These are phyloP conservation scores for Gillenia trifoliata DNA, from an alignment of 306 rosid genomes.

Conservation along the genomic window DNA sequence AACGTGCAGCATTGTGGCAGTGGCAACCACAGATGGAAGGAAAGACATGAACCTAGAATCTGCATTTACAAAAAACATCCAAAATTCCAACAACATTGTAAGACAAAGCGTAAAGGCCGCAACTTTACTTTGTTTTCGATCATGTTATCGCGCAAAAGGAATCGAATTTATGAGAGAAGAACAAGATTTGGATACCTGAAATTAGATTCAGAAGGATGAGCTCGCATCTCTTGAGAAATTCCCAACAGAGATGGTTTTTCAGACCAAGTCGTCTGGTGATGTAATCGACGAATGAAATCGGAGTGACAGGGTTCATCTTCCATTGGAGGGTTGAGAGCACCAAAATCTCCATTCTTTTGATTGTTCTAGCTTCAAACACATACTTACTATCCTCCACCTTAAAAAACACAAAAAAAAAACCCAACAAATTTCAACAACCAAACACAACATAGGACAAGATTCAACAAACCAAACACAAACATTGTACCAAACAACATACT, in stretches of 20 bases:
- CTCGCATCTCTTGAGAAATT: conserved; percentile 59
- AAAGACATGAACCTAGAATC: conserved; percentile 64
- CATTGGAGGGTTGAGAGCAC: conserved; percentile 84
- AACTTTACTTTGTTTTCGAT: neutral
- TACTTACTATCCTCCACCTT: conserved; percentile 68
- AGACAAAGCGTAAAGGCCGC: neutral
- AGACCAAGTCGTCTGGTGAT: conserved; percentile 60
- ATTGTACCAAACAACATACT: conserved; percentile 31
- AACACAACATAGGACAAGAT: neutral
- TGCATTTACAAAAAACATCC: conserved; percentile 20
- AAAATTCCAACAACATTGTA: neutral
- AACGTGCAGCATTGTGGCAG: conserved; percentile 74
- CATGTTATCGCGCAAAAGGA: neutral
- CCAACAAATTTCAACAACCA: neutral
- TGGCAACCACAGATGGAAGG: conserved; percentile 72
- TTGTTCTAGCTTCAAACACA: conserved; percentile 68
- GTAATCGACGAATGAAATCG: conserved; percentile 73
- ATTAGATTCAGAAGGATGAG: conserved; percentile 45
- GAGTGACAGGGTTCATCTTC: conserved; percentile 87
- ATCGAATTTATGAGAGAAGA: neutral
- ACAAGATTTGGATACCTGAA: conserved; percentile 36
- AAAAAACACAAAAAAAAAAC: neutral
- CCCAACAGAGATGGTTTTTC: conserved; percentile 57
- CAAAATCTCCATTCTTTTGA: conserved; percentile 79
- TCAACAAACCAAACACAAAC: neutral